These are phyloP conservation scores for Umbelopsis sp. DNA, from an alignment of 192 early-diverging fungal species.

Conservation along the genomic window DNA sequence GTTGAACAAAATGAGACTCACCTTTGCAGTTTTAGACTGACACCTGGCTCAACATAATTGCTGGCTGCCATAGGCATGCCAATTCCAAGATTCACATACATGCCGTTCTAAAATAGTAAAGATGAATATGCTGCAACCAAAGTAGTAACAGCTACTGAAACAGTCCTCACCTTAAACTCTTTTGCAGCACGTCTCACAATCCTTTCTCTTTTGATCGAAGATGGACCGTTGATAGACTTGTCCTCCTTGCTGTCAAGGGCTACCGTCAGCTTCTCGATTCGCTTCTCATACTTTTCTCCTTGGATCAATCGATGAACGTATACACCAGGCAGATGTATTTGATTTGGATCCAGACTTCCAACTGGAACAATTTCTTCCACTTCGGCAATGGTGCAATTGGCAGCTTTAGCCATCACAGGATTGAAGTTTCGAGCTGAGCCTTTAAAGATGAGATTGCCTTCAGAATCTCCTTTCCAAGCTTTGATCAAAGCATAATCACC, in stretches of 20 bases:
- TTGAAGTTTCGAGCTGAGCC: constrained; percentile 79
- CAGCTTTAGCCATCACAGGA: constrained; percentile 73
- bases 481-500: constrained; percentile 80
- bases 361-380: constrained; percentile 79
- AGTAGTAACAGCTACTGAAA: no score
- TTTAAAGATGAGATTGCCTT: constrained; percentile 53
- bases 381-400: constrained; percentile 76
- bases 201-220: constrained; percentile 53
- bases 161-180: constrained; percentile 58
- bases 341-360: constrained; percentile 66
- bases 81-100: constrained; percentile 66
- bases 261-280: constrained; percentile 68
- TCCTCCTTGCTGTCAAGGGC: constrained; percentile 43
- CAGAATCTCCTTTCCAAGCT: constrained; percentile 81
- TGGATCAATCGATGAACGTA: constrained; percentile 74
- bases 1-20: not conserved
- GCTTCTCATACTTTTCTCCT: constrained; percentile 72
- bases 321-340: constrained; percentile 75
- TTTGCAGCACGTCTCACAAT: constrained; percentile 78
- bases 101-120: not conserved
- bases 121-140: no score
- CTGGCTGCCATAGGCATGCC: constrained; percentile 80
- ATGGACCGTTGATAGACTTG: constrained; percentile 35
- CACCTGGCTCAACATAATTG: constrained; percentile 72
- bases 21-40: constrained; percentile 72